Percentiles rank a stretch among this genome's conserved stretches.
Evolutionary conservation across 208 protist species (phyloP).

Genomic region (Leishmania major): DNA sequence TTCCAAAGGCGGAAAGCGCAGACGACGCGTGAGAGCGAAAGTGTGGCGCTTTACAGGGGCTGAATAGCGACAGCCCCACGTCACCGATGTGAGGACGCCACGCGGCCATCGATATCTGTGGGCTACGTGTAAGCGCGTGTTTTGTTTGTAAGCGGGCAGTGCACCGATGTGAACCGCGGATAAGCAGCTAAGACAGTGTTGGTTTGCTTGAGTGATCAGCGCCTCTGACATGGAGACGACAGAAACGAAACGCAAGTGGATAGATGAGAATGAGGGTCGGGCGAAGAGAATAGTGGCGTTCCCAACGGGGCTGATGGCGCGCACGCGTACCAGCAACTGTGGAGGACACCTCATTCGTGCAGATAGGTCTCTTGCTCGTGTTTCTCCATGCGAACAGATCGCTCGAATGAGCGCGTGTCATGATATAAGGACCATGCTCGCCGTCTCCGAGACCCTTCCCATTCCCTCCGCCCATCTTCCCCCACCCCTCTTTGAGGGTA

Average conservation of each 20-base stretch:
- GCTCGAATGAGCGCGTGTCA: not conserved
- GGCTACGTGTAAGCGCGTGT: not conserved
- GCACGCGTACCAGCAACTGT: not conserved
- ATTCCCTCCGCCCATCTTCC: not conserved
- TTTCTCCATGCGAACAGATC: not conserved
- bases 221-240: not conserved
- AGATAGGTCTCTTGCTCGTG: not conserved
- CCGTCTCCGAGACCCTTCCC: not conserved
- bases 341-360: not conserved
- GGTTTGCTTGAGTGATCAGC: not conserved
- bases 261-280: no score
- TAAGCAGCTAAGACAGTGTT: not conserved
- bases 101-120: not conserved
- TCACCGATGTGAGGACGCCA: not conserved
- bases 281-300: not conserved
- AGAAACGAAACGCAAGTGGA: not conserved
- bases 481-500: not conserved
- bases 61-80: not conserved
- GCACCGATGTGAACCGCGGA: not conserved
- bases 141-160: not conserved
- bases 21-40: not conserved
- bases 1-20: not conserved
- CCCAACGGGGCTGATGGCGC: not conserved
- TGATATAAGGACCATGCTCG: not conserved
- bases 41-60: not conserved